Base-by-base conservation (phyloP, 176 grass and related monocot genomes). In the Eremochloa ophiuroides region DNA sequence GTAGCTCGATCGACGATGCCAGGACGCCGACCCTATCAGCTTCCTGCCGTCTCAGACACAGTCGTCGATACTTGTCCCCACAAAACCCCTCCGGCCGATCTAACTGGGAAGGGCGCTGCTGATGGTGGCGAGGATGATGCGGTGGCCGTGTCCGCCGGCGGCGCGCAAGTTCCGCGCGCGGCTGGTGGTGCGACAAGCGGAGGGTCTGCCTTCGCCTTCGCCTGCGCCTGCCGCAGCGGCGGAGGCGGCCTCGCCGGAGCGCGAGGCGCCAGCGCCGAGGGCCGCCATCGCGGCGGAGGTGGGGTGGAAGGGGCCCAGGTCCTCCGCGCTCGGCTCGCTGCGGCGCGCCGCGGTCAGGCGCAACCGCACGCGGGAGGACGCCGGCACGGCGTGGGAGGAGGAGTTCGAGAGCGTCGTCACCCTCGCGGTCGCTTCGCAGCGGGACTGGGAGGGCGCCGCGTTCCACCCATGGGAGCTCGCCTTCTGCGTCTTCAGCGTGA, bases 391-490 rank as follows among this genome's bases (percentile, higher is more conserved):
- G 46, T 99, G 93, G 96, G 90, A 99, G 33, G 96, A 99, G 79
- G 96, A 87, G 80, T 99, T 99, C 77, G 89, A 88, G 55, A 88
- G 84, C 73, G 84, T 82, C 10, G 88, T 90, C 11, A 90, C 91
- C 48, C 88, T 99, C 29, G 85, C 88, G 26, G 80, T 85, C 50
- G 88, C 84, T 26, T 81, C 84, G 17, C 87, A 93, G n/a, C 82
- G 89, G 72, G 96, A 93, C n/a, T n/a, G n/a, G 53, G 65, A n/a
- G n/a, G n/a, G 37, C 18, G 65, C 67, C 8, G 79, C 69, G 55
- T 99, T 99, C 83, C 87, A 91, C 44, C 91, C 96, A 1, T 99
- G 93, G 96, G 93, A 91, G 69, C 62, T 99, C 78, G 69, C 89
- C 76, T 95, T 99, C 83, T 85, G 82, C 79, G 69, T 99, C 8